These are phyloP conservation scores for Arthrobotrys megalospora DNA, from an alignment of 2,329 filamentous ascomycete species.

Conservation along the genomic window DNA sequence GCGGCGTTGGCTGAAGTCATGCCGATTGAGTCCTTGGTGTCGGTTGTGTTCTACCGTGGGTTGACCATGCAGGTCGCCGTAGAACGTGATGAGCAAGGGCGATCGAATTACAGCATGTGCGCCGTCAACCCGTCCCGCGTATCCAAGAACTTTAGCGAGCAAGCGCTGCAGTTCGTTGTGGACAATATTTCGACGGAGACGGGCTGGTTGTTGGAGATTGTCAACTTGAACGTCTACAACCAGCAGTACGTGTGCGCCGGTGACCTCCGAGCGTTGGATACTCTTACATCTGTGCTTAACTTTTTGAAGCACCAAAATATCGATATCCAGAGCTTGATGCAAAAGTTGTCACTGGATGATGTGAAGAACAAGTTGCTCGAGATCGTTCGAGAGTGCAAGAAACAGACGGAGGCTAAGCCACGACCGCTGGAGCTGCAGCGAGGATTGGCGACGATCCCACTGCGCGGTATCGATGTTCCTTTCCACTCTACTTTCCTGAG, in stretches of 20 bases:
- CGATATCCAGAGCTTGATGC: constrained; percentile 93
- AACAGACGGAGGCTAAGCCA: constrained; percentile 90
- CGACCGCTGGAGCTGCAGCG: constrained; percentile 90
- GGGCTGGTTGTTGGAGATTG: constrained; percentile 96
- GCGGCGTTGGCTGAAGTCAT: constrained; percentile 97
- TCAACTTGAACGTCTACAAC: constrained; percentile 92
- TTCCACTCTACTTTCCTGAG: constrained; percentile 99
- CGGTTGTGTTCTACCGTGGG: constrained; percentile 98
- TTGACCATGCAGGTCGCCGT: constrained; percentile 99
- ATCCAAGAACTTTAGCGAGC: constrained; percentile 98
- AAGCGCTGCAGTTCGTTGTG: constrained; percentile 95
- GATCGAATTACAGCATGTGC: constrained; percentile 99
- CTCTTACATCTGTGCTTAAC: constrained; percentile 85
- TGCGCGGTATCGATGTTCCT: constrained; percentile 96
- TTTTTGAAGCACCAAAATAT: constrained; percentile 97
- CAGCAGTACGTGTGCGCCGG: constrained; percentile 82
- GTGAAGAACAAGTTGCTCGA: constrained; percentile 90
- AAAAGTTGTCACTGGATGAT: constrained; percentile 87
- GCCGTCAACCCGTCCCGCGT: constrained; percentile 98
- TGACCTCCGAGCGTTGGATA: constrained; percentile 80
- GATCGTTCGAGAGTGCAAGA: constrained; percentile 90
- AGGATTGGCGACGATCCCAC: constrained; percentile 95
- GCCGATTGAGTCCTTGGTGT: constrained; percentile 99
- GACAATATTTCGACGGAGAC: constrained; percentile 95
- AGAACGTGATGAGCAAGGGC: constrained; percentile 90